Base-by-base conservation (phyloP, 2,329 filamentous ascomycete genomes). In the Septoria petroselini region DNA sequence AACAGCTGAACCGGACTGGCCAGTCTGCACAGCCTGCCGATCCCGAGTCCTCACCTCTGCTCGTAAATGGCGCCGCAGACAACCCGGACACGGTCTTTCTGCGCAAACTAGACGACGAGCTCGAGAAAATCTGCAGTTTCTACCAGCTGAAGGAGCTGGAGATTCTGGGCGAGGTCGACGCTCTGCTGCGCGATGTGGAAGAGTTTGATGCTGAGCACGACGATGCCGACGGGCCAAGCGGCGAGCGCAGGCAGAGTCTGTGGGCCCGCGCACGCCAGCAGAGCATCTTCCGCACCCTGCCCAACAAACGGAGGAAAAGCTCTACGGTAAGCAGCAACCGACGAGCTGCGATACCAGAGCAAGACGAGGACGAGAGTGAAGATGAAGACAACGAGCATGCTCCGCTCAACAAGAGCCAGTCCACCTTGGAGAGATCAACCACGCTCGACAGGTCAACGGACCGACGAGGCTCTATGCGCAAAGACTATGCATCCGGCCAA, bases 91-190 rank as follows among this genome's bases (percentile, higher is more conserved):
- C 81, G 31, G 79, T 91, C 52, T 98, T 98, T 68, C 78, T 79
- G 58, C 83, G 83, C 57, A 84, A 90, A 33, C 79, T 98, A 14
- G 89, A 94, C 64, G 80, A 86, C 34, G 93, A 98, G 69, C 74
- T 98, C 42, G 91, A 97, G 65, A 97, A 97, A 76, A 89, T 98
- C 54, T 86, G 82, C 63, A 86, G 85, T 0, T 98, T 98, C 69
- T 97, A 93, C 70, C 79, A 84, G 55, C 73, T 88, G 54, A 98
- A 98, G 70, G 91, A 98, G 70, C 76, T 82, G 18, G 91, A 97
- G 68, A 83, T 98, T 11, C 82, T 86, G 53, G 83, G 85, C 44
- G 91, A 96, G 67, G 82, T 91, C 7, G 82, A 85, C 40, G 79
- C 84, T 29, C 73, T 97, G n/a, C 71, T 91, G 48, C 76, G 77